Evolutionary conservation across 106 monocot genomes (phyloP).

Genomic region (Ottelia alismoides): DNA sequence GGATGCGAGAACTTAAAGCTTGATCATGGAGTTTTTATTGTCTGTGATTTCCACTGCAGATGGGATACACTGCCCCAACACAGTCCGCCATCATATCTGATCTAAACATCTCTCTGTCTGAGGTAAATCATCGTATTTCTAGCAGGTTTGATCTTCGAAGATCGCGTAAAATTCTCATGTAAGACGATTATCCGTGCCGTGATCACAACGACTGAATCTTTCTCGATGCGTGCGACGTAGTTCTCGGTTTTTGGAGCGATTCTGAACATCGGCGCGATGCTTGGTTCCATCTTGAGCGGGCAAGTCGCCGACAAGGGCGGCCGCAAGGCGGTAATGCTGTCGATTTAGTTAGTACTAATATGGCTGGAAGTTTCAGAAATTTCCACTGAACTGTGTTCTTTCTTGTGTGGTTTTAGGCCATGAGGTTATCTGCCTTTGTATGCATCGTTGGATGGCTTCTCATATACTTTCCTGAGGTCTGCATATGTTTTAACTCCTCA

Average conservation of each 20-base stretch:
- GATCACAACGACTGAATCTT: not conserved
- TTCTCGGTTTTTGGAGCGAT: slow-evolving; percentile 65
- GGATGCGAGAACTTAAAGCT: no score
- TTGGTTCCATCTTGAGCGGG: slow-evolving; percentile 54
- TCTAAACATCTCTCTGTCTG: slow-evolving; percentile 25
- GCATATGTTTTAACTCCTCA: not conserved
- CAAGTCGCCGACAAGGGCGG: slow-evolving; percentile 34
- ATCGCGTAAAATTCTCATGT: not conserved
- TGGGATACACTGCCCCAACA: slow-evolving; percentile 42
- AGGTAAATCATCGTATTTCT: slow-evolving; percentile 19
- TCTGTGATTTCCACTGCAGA: slow-evolving; percentile 19
- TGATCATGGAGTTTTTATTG: no score
- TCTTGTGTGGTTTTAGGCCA: slow-evolving; percentile 27
- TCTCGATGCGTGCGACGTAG: no score
- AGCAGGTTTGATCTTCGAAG: not conserved
- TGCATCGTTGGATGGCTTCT: slow-evolving; percentile 63
- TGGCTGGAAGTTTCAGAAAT: not conserved
- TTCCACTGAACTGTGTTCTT: no score
- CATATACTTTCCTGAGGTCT: slow-evolving; percentile 48
- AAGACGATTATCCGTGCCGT: no score
- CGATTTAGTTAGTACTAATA: not conserved
- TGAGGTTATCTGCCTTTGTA: slow-evolving; percentile 48
- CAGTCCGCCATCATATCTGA: slow-evolving; percentile 40
- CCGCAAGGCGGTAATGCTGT: slow-evolving; percentile 42
- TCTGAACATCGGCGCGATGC: slow-evolving; percentile 58